These are phyloP conservation scores for Gracilaria domingensis DNA, from an alignment of 23 red algal genomes.

Conservation along the genomic window DNA sequence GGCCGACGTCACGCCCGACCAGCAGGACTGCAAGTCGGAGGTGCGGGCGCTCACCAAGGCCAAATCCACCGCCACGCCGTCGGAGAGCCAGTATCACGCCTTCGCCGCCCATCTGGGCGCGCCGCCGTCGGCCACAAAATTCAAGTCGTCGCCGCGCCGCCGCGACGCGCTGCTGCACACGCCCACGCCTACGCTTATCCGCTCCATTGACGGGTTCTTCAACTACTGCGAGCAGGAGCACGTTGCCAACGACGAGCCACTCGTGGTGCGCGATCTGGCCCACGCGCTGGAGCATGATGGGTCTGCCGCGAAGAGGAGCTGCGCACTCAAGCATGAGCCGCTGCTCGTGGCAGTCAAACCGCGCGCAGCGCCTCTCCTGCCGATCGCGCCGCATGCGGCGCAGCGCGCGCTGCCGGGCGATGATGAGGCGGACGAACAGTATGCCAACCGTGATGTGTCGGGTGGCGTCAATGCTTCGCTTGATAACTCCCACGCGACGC, in stretches of 20 bases:
- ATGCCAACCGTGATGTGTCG: constrained; percentile 27
- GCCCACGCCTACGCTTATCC: constrained; percentile 3
- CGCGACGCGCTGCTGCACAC: neutral
- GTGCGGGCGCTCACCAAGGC: constrained; percentile 51
- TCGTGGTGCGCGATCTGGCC: neutral
- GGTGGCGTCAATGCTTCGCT: constrained; percentile 52
- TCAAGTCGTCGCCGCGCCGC: too few relatives aligned
- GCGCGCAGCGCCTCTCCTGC: too few relatives aligned
- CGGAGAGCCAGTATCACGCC: neutral
- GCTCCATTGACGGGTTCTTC: too few relatives aligned
- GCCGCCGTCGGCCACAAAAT: too few relatives aligned
- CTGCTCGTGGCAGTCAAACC: neutral
- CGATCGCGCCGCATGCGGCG: too few relatives aligned
- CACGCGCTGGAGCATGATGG: neutral
- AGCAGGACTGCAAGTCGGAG: constrained; percentile 66
- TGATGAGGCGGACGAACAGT: neutral
- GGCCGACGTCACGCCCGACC: constrained; percentile 14
- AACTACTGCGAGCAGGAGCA: too few relatives aligned
- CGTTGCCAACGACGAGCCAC: too few relatives aligned
- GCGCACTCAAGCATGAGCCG: neutral
- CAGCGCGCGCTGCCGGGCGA: constrained; percentile 17
- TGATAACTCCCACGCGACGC: neutral
- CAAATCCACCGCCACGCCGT: constrained; percentile 22
- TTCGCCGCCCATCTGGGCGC: constrained; percentile 39
- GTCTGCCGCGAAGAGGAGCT: neutral